These are phyloP conservation scores for Quercus bicolor DNA, from an alignment of 306 rosid genomes.

Conservation along the genomic window DNA sequence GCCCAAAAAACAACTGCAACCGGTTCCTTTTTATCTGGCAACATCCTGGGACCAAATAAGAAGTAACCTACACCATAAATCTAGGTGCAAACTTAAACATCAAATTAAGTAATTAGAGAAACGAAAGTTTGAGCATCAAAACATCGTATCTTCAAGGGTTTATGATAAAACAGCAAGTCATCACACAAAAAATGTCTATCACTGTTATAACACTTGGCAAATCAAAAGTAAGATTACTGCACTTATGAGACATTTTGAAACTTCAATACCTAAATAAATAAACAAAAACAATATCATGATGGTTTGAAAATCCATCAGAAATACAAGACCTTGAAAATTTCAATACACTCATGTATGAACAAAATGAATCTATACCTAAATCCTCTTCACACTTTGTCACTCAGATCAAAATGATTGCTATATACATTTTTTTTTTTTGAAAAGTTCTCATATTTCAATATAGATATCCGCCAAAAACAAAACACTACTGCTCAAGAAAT, in stretches of 20 bases:
- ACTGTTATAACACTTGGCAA: not conserved
- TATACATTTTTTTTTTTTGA: slow-evolving; percentile 17
- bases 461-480: slow-evolving; percentile 23
- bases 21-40: not conserved
- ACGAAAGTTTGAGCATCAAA: not conserved
- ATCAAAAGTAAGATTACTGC: not conserved
- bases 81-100: not conserved
- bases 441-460: not conserved
- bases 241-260: not conserved
- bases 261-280: not conserved
- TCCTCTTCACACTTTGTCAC: slow-evolving; percentile 27
- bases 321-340: not conserved
- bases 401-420: slow-evolving; percentile 34
- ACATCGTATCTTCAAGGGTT: not conserved
- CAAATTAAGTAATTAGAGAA: not conserved
- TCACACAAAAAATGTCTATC: not conserved
- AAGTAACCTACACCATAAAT: not conserved
- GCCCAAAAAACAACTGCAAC: no score
- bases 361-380: slow-evolving; percentile 26
- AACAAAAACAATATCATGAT: not conserved
- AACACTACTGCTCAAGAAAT: slow-evolving; percentile 23
- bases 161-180: no score
- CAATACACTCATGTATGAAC: slow-evolving; percentile 32
- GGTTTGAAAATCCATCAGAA: not conserved
- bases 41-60: not conserved